Conservation (phyloP, 331 rosid genomes). For the Quercus phellos region DNA sequence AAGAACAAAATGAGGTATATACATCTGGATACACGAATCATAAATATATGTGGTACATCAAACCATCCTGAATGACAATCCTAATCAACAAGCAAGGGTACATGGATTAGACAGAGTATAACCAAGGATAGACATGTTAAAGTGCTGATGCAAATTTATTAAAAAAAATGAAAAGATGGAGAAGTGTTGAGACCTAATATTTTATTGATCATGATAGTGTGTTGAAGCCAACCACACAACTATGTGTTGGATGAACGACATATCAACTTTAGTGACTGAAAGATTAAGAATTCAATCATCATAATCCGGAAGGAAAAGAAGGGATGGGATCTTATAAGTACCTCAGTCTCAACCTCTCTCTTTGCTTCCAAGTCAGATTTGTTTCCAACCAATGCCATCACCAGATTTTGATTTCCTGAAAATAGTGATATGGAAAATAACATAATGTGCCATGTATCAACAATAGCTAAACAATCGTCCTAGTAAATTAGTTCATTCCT, state of each 20-base stretch:
- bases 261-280: not conserved
- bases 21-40: not conserved
- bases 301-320: not conserved
- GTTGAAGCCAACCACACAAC: not conserved
- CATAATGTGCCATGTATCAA: not conserved
- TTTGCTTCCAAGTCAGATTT: conserved; percentile 66
- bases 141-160: not conserved
- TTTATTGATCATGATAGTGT: not conserved
- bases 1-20: not conserved
- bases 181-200: not conserved
- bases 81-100: not conserved
- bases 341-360: conserved; percentile 71
- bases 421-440: not conserved
- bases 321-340: conserved; percentile 12
- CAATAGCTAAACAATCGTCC: not conserved
- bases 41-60: not conserved
- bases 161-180: not conserved
- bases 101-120: not conserved
- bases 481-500: not conserved
- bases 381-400: conserved; percentile 76
- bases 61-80: not conserved
- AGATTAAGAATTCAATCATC: not conserved
- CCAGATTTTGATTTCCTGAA: conserved; percentile 57
- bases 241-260: not conserved
- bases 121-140: not conserved